Base-by-base conservation (phyloP, 495 filamentous ascomycete genomes). In the Cercophora sp. region DNA sequence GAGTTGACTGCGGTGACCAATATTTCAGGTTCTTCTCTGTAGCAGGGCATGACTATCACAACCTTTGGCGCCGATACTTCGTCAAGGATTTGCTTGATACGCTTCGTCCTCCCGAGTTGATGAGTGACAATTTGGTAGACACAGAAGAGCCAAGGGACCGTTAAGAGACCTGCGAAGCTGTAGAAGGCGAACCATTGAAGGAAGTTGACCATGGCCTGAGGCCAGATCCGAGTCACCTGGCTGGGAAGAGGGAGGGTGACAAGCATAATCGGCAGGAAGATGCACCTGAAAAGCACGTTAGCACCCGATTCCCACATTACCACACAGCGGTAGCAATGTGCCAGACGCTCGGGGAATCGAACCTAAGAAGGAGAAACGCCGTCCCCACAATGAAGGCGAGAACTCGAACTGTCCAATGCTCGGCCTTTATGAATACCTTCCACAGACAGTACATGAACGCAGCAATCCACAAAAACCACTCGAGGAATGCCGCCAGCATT, bases 141-240 rank as follows among this genome's bases (percentile, higher is more conserved):
- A 67, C 92, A 96, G 60, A 96, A 87, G 3, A 96, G 78, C 91
- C 91, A 97, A 2, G 93, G 93, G 6, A 96, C 76, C 1, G 85
- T 87, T 26, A 98, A 70, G 10, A 97, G 79, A 44, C 77, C 82
- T 0, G 92, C 84, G 60, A 98, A 98, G n/a, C 88, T 80, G 83
- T 87, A 96, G 63, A 98, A 96, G 3, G 91, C 92, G 58, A 96
- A 96, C 89, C 89, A 94, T 64, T 96, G 93, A 15, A 97, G 78
- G 41, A 86, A 74, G 16, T 55, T 64, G 32, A 91, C 85, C 73
- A 93, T 77, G 2, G 54, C 20, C 5, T 59, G 20, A 1, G 93
- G 92, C 67, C 91, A 91, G 52, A 86, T 74, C 48, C 79, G 69
- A 0, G 81, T 83, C 39, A 96, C 74, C 52, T 82, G 75, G 9